Percentiles rank a stretch among this genome's conserved stretches.
Conservation (phyloP, 2,329 filamentous ascomycete species). For the Cordyceps fumosorosea region DNA sequence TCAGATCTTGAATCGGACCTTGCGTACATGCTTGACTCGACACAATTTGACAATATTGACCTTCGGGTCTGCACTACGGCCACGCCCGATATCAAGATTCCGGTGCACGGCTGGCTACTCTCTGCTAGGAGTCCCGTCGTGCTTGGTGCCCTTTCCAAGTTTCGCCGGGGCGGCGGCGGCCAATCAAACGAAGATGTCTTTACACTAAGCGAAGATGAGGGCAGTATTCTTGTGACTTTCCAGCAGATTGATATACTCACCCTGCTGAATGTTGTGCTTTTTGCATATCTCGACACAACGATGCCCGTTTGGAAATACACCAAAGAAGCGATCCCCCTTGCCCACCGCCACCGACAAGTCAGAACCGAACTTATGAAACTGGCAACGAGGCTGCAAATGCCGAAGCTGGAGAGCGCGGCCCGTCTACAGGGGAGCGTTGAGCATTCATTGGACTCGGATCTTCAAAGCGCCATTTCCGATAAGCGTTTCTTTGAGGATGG, state of each 20-base stretch:
- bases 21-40: slow-evolving; percentile 38
- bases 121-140: slow-evolving; percentile 66
- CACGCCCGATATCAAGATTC: slow-evolving; percentile 63
- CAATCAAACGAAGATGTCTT: slow-evolving; percentile 23
- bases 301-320: slow-evolving; percentile 85
- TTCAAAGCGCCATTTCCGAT: slow-evolving; percentile 63
- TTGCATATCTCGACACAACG: slow-evolving; percentile 71
- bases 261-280: slow-evolving; percentile 72
- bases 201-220: slow-evolving; percentile 32
- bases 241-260: slow-evolving; percentile 67
- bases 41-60: slow-evolving; percentile 36
- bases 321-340: slow-evolving; percentile 55
- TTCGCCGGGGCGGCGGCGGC: slow-evolving; percentile 31
- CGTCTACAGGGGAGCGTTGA: slow-evolving; percentile 64
- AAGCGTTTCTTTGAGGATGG: slow-evolving; percentile 67
- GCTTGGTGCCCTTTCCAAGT: slow-evolving; percentile 52
- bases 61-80: slow-evolving; percentile 48
- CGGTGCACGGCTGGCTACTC: slow-evolving; percentile 77
- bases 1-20: slow-evolving; percentile 62
- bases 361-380: slow-evolving; percentile 82
- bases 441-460: slow-evolving; percentile 59
- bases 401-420: slow-evolving; percentile 67
- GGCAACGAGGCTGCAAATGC: slow-evolving; percentile 64
- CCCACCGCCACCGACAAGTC: slow-evolving; percentile 70
- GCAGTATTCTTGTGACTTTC: slow-evolving; percentile 56